These are phyloP conservation scores for Penicillium occitanis DNA, from an alignment of 2,329 filamentous ascomycete genomes.

Conservation along the genomic window DNA sequence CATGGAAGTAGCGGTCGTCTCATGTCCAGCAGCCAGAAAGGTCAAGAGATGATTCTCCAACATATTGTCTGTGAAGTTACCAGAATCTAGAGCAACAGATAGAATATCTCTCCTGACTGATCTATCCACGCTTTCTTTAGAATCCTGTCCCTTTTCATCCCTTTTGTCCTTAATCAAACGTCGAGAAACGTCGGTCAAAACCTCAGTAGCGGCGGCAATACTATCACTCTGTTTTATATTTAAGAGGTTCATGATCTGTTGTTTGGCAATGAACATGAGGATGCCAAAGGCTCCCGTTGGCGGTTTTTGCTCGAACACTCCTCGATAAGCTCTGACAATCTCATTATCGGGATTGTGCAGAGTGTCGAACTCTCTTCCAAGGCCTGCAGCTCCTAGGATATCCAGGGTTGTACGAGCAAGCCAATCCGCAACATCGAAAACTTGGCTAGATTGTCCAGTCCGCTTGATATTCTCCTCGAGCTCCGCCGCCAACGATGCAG, in stretches of 20 bases:
- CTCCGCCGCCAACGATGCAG: constrained; percentile 56
- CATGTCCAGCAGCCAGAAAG: constrained; percentile 66
- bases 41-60: constrained; percentile 90
- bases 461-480: constrained; percentile 1
- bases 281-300: constrained; percentile 1
- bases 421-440: constrained; percentile 56
- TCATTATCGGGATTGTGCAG: constrained; percentile 57
- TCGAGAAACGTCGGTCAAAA: not conserved
- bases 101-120: constrained; percentile 64
- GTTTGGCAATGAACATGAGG: not conserved
- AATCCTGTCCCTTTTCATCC: not conserved
- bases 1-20: constrained; percentile 31
- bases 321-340: constrained; percentile 43
- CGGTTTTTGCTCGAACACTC: constrained; percentile 14
- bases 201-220: constrained; percentile 10
- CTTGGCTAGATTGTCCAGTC: constrained; percentile 8
- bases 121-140: not conserved
- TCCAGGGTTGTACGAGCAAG: constrained; percentile 47
- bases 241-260: not conserved
- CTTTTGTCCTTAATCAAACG: constrained; percentile 11
- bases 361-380: constrained; percentile 65
- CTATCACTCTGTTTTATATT: constrained; percentile 3
- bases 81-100: constrained; percentile 73
- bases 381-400: constrained; percentile 61
- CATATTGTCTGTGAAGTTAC: constrained; percentile 72